Base-by-base conservation (phyloP, 495 filamentous ascomycete species). In the Cladorrhinum samala region DNA sequence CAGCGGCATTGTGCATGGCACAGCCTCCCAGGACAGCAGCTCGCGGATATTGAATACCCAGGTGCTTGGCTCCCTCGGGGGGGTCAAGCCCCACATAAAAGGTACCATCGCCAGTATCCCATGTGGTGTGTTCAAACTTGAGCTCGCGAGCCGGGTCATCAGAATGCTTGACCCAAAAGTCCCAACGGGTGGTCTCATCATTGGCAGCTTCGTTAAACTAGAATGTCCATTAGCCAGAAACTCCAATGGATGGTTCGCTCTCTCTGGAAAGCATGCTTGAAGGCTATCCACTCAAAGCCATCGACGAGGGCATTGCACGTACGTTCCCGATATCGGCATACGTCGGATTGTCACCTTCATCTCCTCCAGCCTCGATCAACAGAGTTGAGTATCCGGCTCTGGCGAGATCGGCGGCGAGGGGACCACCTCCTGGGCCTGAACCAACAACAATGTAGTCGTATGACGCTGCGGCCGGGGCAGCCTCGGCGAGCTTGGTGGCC, bases 371-470 rank as follows among this genome's bases (percentile, higher is more conserved):
- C 58, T 87, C 83, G 39, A 87, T 70, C 9, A 87, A 66, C 3
- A 86, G 73, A 1, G 79, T 80, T 37, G 72, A 79, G 57, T 79
- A 77, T 11, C 81, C 82, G 20, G 79, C 81, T 20, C 77, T 65
- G 2, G 82, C 83, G 9, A 86, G 78, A 13, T 81, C 76, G 9
- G 77, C 76, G 0, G 83, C 83, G 2, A 87, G 61, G 8, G 82
- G 81, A 4, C 81, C 82, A 9, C 84, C 83, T 16, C 84, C 84
- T 3, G 83, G 78, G 17, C 83, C 84, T 33, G 75, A 79, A 30
- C 84, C 84, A 0, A 87, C 78, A 18, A 87, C 72, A 50, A 87
- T 76, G 64, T 86, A 86, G 53, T 86, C 84, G 60, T 84, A 85
- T 6, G 58, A 27, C 4, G 54, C 16, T 2, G 50, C 47, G 0